phyloP scores from a whole-genome alignment of 306 rosid genomes.

The Malus domestica region DNA sequence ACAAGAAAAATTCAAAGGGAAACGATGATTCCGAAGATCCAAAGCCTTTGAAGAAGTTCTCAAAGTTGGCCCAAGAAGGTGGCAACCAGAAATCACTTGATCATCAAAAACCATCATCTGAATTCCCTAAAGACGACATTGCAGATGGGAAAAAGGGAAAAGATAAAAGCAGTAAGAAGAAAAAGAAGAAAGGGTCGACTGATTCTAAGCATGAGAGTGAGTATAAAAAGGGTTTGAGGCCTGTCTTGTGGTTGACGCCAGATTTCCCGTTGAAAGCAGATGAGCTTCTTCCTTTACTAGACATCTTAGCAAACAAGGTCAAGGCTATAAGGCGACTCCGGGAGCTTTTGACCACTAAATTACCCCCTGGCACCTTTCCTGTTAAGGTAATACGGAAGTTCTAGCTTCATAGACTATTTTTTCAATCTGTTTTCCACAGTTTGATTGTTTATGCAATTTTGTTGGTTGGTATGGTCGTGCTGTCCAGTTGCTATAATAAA shows the following conservation, averaged over 20 bases:
- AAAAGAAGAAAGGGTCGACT: constrained; percentile 70
- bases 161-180: constrained; percentile 72
- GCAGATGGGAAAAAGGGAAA: constrained; percentile 73
- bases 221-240: constrained; percentile 96
- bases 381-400: constrained; percentile 58
- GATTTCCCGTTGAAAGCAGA: constrained; percentile 97
- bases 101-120: constrained; percentile 64
- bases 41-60: constrained; percentile 58
- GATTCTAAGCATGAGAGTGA: constrained; percentile 89
- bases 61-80: constrained; percentile 68
- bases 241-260: constrained; percentile 95
- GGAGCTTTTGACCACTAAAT: constrained; percentile 97
- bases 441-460: not conserved
- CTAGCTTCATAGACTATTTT: not conserved
- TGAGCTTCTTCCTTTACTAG: constrained; percentile 92
- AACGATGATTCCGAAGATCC: constrained; percentile 72
- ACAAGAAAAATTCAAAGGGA: constrained; percentile 63
- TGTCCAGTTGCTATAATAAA: not conserved
- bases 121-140: constrained; percentile 50
- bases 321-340: constrained; percentile 94
- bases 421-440: not conserved
- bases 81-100: constrained; percentile 59
- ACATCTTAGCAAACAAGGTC: constrained; percentile 92
- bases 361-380: constrained; percentile 91
- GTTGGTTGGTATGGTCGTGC: not conserved